phyloP scores from a whole-genome alignment of 2,329 filamentous ascomycete genomes.

The Pestalotiopsis sp. region DNA sequence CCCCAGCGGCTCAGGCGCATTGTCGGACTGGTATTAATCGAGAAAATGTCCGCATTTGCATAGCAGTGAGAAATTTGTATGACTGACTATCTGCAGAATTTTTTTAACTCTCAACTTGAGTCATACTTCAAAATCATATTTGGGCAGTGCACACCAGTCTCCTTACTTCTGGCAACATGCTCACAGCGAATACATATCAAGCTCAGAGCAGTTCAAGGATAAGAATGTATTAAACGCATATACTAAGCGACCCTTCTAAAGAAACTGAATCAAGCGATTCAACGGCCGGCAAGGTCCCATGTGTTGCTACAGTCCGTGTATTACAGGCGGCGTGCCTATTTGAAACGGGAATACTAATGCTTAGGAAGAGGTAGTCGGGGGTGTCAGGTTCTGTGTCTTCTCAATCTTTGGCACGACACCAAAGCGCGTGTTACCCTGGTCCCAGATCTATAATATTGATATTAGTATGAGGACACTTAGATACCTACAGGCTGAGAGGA shows the following conservation, averaged over 20 bases:
- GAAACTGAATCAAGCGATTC: neutral
- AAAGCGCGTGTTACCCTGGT: conserved; percentile 62
- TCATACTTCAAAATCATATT: no score
- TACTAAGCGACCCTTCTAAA: neutral
- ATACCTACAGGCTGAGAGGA: neutral
- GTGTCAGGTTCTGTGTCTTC: conserved; percentile 32
- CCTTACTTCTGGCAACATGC: no score
- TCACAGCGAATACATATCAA: no score
- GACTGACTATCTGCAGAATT: conserved; percentile 41
- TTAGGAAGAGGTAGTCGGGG: conserved; percentile 13
- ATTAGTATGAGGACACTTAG: conserved; percentile 4
- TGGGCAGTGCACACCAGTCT: no score
- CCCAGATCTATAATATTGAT: conserved; percentile 54
- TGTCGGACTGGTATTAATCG: neutral
- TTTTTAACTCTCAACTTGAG: conserved; percentile 38
- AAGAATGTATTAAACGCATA: neutral
- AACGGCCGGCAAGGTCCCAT: neutral
- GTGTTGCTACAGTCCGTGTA: neutral
- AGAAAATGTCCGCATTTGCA: neutral
- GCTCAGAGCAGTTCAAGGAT: no score
- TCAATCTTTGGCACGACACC: conserved; percentile 60
- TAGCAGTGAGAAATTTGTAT: neutral
- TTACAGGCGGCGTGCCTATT: neutral
- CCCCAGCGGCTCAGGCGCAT: conserved; percentile 44
- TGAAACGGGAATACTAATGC: neutral